Evolutionary conservation across 129 eudicot genomes (phyloP).

Genomic region (Arctium lappa): DNA sequence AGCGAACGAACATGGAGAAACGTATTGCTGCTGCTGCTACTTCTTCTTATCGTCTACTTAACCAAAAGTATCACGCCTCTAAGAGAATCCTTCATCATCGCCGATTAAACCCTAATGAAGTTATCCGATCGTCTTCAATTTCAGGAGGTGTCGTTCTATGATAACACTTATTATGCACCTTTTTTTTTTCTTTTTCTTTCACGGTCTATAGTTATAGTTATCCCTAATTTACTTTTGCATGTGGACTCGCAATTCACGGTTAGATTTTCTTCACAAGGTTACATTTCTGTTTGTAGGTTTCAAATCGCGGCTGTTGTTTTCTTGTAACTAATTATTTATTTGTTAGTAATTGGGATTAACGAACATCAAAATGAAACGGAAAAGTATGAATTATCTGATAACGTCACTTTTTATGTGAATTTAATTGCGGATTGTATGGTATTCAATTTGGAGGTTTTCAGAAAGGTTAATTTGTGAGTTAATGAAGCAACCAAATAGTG

Average conservation of each 20-base stretch:
- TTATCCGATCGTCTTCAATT: slow-evolving; percentile 19
- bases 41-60: slow-evolving; percentile 33
- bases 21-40: slow-evolving; percentile 23
- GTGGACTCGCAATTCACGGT: not conserved
- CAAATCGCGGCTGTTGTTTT: not conserved
- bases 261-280: not conserved
- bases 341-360: not conserved
- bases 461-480: not conserved
- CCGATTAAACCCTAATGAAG: slow-evolving; percentile 18
- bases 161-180: not conserved
- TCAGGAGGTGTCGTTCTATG: slow-evolving; percentile 16
- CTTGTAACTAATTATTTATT: not conserved
- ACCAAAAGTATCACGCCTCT: slow-evolving; percentile 14
- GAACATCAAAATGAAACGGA: not conserved
- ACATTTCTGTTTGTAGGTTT: not conserved
- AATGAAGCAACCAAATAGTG: not conserved
- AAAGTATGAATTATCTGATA: not conserved
- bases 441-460: not conserved
- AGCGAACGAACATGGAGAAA: slow-evolving; percentile 32
- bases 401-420: not conserved
- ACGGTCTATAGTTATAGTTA: not conserved
- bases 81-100: slow-evolving; percentile 27
- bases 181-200: not conserved
- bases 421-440: not conserved
- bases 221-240: slow-evolving; percentile 5